Percentiles rank a stretch among this genome's conserved stretches.
Conservation (phyloP, 2,329 filamentous ascomycete genomes). For the Geosmithia morbida region DNA sequence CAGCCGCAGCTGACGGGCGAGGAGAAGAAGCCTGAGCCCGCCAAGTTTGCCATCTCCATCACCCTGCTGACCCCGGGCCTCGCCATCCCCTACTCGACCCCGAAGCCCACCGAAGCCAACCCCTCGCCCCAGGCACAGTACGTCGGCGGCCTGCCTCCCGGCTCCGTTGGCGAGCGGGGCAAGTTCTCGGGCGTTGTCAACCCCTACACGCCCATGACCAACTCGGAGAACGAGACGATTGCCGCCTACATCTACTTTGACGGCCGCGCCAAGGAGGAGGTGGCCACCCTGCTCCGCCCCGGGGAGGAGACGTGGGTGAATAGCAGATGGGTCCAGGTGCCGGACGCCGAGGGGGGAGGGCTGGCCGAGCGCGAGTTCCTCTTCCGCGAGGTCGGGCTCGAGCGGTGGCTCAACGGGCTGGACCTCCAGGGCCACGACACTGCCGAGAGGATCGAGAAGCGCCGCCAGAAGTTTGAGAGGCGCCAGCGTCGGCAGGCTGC, state of each 20-base stretch:
- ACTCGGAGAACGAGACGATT: slow-evolving; percentile 90
- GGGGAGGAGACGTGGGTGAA: slow-evolving; percentile 99
- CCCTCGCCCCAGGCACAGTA: slow-evolving; percentile 71
- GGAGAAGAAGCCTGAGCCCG: slow-evolving; percentile 71
- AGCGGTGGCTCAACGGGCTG: slow-evolving; percentile 90
- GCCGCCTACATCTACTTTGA: slow-evolving; percentile 99
- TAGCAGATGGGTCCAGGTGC: slow-evolving; percentile 91
- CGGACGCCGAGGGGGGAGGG: slow-evolving; percentile 79
- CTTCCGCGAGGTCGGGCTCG: slow-evolving; percentile 90
- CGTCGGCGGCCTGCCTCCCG: slow-evolving; percentile 53
- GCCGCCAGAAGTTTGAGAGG: slow-evolving; percentile 64
- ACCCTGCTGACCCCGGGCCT: slow-evolving; percentile 82
- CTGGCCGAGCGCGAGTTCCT: slow-evolving; percentile 93
- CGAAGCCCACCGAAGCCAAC: slow-evolving; percentile 62
- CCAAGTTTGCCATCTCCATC: slow-evolving; percentile 96
- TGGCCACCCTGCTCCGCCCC: slow-evolving; percentile 79
- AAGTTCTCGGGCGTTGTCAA: slow-evolving; percentile 44
- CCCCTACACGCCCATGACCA: slow-evolving; percentile 85
- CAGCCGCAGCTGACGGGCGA: slow-evolving; percentile 55
- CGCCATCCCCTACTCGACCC: slow-evolving; percentile 83
- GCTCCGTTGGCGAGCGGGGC: slow-evolving; percentile 28
- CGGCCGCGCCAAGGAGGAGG: slow-evolving; percentile 87
- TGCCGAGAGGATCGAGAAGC: slow-evolving; percentile 79
- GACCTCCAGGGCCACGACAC: slow-evolving; percentile 90
- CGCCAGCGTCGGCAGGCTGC: slow-evolving; percentile 50